Percentiles rank a stretch among this genome's conserved stretches.
These are phyloP conservation scores for Pyracantha coccinea DNA, from an alignment of 331 rosid genomes.

Conservation along the genomic window DNA sequence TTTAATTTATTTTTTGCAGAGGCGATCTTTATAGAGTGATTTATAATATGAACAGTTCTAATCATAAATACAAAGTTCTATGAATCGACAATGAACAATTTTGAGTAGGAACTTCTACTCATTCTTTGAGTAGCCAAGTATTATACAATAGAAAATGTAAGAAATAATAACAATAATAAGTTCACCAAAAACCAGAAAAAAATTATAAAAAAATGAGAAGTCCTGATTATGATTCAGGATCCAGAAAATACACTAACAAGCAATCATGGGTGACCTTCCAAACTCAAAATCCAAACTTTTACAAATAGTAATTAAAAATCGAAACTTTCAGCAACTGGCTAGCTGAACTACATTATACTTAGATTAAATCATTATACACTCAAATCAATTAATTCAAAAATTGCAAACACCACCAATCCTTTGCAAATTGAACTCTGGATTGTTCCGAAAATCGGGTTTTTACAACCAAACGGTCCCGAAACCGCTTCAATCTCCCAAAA, in stretches of 20 bases:
- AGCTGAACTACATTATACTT: not conserved
- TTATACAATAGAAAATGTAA: not conserved
- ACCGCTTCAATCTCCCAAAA: not conserved
- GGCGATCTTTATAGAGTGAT: no score
- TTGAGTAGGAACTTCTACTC: no score
- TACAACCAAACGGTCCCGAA: not conserved
- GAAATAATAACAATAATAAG: not conserved
- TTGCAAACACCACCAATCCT: not conserved
- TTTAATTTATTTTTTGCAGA: no score
- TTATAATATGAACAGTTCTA: no score
- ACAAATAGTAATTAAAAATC: not conserved
- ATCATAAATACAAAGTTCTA: no score
- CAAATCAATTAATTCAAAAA: not conserved
- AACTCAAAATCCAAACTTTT: not conserved
- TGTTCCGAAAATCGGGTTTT: not conserved
- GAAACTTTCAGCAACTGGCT: not conserved
- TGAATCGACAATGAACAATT: no score
- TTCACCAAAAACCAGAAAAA: not conserved
- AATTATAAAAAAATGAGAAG: not conserved
- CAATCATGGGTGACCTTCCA: not conserved
- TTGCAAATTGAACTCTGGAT: not conserved
- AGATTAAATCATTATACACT: not conserved
- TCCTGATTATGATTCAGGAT: not conserved
- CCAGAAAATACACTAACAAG: not conserved
- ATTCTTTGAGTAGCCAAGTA: no score